Percentiles rank a stretch among this genome's conserved stretches.
Evolutionary conservation across 129 eudicot genomes (phyloP).

Genomic region (carrot (Daucus carota)): DH1_v3.0 NC_030385.2:2180501-2181000

Average conservation of each 20-base stretch:
- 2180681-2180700: constrained; percentile 78
- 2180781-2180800: neutral
- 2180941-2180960: neutral
- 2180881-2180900: constrained; percentile 63
- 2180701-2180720: constrained; percentile 57
- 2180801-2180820: constrained; percentile 8
- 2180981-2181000: no score
- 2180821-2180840: neutral
- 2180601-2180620: neutral
- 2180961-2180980: neutral
- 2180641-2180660: constrained; percentile 52
- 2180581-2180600: neutral
- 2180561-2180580: neutral
- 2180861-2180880: constrained; percentile 54
- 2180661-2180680: constrained; percentile 68
- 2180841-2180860: constrained; percentile 47
- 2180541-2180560: constrained; percentile 23
- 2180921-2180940: neutral
- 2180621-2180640: constrained; percentile 37
- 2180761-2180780: neutral
- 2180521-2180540: constrained; percentile 73
- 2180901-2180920: neutral
- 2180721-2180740: no score
- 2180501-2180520: constrained; percentile 90
- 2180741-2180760: no score